phyloP scores from a whole-genome alignment of 108 stramenopile species.

The Chaetoceros muelleri region DNA sequence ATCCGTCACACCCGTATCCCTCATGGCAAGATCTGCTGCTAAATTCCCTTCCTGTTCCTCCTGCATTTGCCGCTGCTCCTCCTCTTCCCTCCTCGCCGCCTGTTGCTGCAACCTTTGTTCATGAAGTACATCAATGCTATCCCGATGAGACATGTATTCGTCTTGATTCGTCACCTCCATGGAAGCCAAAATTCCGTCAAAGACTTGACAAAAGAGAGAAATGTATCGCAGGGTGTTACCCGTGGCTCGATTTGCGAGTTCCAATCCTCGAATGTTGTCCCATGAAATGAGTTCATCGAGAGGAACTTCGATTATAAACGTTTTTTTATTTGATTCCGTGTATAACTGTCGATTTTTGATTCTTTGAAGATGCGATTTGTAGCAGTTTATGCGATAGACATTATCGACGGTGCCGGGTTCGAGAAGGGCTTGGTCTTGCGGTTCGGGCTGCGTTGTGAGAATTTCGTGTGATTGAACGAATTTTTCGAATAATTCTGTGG shows the following conservation, averaged over 20 bases:
- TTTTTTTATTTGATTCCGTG: slow-evolving; percentile 11
- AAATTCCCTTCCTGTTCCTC: slow-evolving; percentile 7
- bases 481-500: slow-evolving; percentile 34
- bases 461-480: slow-evolving; percentile 67
- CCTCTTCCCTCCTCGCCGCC: slow-evolving; percentile 30
- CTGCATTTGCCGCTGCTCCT: slow-evolving; percentile 12
- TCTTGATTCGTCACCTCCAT: slow-evolving; percentile 8
- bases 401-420: slow-evolving; percentile 34
- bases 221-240: slow-evolving; percentile 65
- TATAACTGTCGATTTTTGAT: slow-evolving; percentile 67
- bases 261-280: slow-evolving; percentile 48
- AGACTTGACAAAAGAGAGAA: slow-evolving; percentile 50
- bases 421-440: slow-evolving; percentile 22
- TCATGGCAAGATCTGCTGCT: slow-evolving; percentile 8
- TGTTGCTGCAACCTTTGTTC: slow-evolving; percentile 66
- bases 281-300: slow-evolving; percentile 52
- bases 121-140: slow-evolving; percentile 69
- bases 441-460: slow-evolving; percentile 18
- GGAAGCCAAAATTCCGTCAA: slow-evolving; percentile 41
- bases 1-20: slow-evolving; percentile 25
- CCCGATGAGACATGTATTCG: slow-evolving; percentile 17
- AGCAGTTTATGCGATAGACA: slow-evolving; percentile 51
- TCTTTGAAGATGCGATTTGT: slow-evolving; percentile 53
- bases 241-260: slow-evolving; percentile 52
- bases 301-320: slow-evolving; percentile 70